A percentile compares a stretch with the other conserved stretches of the same genome.
phyloP scores from a whole-genome alignment of 2,329 filamentous ascomycete species.

The Rhynchosporium secalis region DNA sequence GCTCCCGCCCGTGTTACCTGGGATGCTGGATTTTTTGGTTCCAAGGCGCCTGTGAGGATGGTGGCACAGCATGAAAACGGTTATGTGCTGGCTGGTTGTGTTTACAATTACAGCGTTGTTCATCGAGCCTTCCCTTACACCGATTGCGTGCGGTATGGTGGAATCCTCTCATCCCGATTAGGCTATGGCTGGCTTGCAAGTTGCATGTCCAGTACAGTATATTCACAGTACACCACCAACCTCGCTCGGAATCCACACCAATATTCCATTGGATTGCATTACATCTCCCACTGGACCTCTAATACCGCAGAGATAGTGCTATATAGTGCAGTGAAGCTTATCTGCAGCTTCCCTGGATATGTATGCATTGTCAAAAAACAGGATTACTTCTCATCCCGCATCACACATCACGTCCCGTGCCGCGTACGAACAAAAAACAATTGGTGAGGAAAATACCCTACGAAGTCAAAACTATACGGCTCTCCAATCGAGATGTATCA shows the following conservation, averaged over 20 bases:
- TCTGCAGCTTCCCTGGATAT: slow-evolving; percentile 3
- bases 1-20: slow-evolving; percentile 4
- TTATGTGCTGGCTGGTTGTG: neutral
- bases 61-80: slow-evolving; percentile 7
- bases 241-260: neutral
- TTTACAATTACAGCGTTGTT: neutral
- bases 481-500: slow-evolving; percentile 9
- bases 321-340: neutral
- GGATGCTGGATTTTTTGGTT: neutral
- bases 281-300: neutral
- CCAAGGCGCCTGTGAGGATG: slow-evolving; percentile 3
- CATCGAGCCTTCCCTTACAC: neutral
- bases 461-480: neutral
- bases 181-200: neutral
- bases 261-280: neutral
- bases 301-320: too few relatives aligned
- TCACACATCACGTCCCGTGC: neutral
- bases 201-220: neutral
- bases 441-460: slow-evolving; percentile 1
- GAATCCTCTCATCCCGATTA: slow-evolving; percentile 1
- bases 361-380: neutral
- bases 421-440: neutral
- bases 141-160: slow-evolving; percentile 3
- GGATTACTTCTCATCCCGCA: neutral
- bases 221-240: neutral